Evolutionary conservation across 2,329 filamentous ascomycete genomes (phyloP).

Genomic region (Nemania sp.): DNA sequence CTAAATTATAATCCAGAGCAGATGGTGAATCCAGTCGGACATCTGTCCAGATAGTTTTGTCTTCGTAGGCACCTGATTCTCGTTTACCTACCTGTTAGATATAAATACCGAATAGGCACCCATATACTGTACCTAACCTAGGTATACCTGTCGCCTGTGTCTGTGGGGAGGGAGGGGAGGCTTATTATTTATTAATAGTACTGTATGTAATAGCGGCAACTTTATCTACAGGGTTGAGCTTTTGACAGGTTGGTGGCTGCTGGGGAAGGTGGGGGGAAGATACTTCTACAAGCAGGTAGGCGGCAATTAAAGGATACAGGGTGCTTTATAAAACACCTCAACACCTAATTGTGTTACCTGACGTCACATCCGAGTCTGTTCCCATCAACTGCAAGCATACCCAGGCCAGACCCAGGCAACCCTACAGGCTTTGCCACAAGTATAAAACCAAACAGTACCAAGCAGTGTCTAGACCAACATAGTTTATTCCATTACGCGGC

Average conservation of each 20-base stretch:
- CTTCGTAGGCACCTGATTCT: too few species aligned
- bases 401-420: too few species aligned
- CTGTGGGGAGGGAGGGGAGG: not conserved
- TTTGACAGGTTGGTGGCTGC: constrained; percentile 7
- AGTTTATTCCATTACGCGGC: not conserved
- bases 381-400: not conserved
- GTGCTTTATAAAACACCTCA: too few species aligned
- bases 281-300: not conserved
- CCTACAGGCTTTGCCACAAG: too few species aligned
- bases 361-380: constrained; percentile 28
- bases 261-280: constrained; percentile 11
- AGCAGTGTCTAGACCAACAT: too few species aligned
- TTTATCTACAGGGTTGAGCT: constrained; percentile 17
- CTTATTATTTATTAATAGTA: not conserved
- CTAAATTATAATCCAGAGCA: not conserved
- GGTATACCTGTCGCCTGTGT: not conserved
- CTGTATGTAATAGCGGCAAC: too few species aligned
- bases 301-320: not conserved
- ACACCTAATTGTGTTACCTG: constrained; percentile 1
- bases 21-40: not conserved
- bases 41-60: too few species aligned
- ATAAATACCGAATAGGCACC: not conserved
- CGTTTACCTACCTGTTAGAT: too few species aligned
- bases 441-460: too few species aligned
- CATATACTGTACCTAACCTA: not conserved